Evolutionary conservation across 352 stramenopile genomes (phyloP), one percentile per base, ranked within the genome.

Genomic region (Phytophthora sp.): DNA sequence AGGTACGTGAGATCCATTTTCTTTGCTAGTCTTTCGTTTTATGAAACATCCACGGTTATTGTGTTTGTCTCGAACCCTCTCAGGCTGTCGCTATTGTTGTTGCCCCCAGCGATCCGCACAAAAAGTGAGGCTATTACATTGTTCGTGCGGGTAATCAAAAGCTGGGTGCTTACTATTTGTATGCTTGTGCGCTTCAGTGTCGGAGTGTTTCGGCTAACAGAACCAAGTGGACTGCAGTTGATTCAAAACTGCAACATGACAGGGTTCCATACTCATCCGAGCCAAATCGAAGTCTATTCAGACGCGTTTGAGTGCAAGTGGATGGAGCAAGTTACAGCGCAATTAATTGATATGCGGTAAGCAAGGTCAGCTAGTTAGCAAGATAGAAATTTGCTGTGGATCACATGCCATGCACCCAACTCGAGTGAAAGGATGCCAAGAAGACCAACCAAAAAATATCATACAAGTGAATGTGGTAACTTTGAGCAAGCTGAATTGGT

Each of bases 221-320:
- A 93, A 52, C 90, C 90, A 13, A 66, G 71, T 24, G 90, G 90
- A 18, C 65, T 97, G 41, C 81, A 95, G 58, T 56, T 96, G 50
- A 97, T 97, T 68, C 90, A 96, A 72, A 89, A 94, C 55, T 97
- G 90, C 74, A 85, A 71, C 39, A 71, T 96, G 63, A 84, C 82
- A 20, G 90, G 90, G 24, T 97, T 97, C 65, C 90, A 97, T 66
- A 76, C 82, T 18, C 90, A 97, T 46, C 89, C 88, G 20, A 84
- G 70, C 31, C 68, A 89, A 30, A 70, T 93, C 33, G 59, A 90
- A 57, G 88, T 94, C 59, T 94, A 94, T 65, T 94, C 86, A 30
- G 74, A 90, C 53, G 86, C 86, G 2, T 69, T 94, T 26, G 79
- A 88, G 49, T 89, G 82, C 64, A 76, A 84, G 29, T 94, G 86